Base-by-base conservation (phyloP, 495 filamentous ascomycete species). In the Astrocystis sublimbata region DNA sequence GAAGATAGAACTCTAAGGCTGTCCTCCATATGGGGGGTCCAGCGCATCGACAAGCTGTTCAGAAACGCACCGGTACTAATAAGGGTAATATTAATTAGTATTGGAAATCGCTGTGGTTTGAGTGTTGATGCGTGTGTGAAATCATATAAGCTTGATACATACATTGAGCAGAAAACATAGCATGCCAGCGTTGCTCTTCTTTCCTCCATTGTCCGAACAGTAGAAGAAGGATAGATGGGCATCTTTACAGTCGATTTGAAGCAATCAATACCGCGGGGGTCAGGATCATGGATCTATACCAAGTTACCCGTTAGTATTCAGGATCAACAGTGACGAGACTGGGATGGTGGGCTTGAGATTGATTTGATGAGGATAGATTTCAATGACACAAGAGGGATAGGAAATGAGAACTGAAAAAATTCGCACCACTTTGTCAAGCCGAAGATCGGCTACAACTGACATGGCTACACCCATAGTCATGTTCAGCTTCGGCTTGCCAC, bases 361-460 rank as follows among this genome's bases (percentile, higher is more conserved):
- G n/a, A 23, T 21, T 13, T 3, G 19, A 3, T 2, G 30, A 6
- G 7, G n/a, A 19, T 24, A 4, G 41, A 24, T 40, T 33, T 12
- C 23, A 28, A 23, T 12, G 24, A 7, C 15, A 12, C 10, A 52
- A 35, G 28, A 26, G 24, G 26, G 13, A 5, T 36, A 13, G 21
- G n/a, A 46, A 46, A 33, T 2, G 7, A 24, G 21, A 9, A 51
- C n/a, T 12, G 7, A 1, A 15, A 13, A 45, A 52, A 26, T 10
- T 2, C 58, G n/a, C 23, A 61, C 58, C 15, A 72, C 65, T 60
- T 79, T 80, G 63, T 86, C 81, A 19, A 88, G 76, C n/a, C 81
- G 78, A 24, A 86, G 74, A 42, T 87, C 84, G 23, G 72, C 79
- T 0, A 85, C 72, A 10, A 88, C 51, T 0, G 81, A 78, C 53